Percentiles rank a stretch among this genome's conserved stretches.
phyloP scores from a whole-genome alignment of 2,329 filamentous ascomycete genomes.

The Pseudocercospora fijiensis region DNA sequence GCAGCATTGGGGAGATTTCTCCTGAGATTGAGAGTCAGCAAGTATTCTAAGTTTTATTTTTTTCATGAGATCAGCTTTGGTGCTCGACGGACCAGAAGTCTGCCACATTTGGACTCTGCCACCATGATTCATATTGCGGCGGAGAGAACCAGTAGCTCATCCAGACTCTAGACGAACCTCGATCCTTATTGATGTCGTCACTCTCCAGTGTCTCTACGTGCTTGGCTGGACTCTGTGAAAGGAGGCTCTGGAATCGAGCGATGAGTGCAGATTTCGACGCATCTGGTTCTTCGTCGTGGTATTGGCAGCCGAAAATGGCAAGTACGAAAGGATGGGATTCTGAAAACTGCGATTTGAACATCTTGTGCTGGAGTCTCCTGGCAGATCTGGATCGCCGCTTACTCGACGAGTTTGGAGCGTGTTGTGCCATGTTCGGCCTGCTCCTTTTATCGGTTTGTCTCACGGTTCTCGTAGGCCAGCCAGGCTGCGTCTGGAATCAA shows the following conservation, averaged over 20 bases:
- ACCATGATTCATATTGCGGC: neutral
- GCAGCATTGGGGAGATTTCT: neutral
- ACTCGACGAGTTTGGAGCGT: neutral
- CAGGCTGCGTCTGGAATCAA: neutral
- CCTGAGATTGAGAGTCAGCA: neutral
- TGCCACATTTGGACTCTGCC: neutral
- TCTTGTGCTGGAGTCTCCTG: neutral
- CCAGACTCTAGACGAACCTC: neutral
- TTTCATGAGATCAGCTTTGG: neutral
- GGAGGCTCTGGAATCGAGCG: neutral
- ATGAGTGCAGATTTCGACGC: neutral
- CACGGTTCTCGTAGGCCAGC: neutral
- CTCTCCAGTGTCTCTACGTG: neutral
- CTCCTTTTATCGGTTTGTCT: neutral
- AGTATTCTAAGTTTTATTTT: neutral
- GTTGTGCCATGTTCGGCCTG: neutral
- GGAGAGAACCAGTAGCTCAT: neutral
- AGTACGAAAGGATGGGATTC: neutral
- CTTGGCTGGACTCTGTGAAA: neutral
- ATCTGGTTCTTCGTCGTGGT: neutral
- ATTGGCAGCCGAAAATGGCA: slow-evolving; percentile 5
- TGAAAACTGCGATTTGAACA: neutral
- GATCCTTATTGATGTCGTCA: neutral
- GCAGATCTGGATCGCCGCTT: neutral
- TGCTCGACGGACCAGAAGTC: neutral